These are phyloP conservation scores for Penicillium capsulatum DNA, from an alignment of 2,329 filamentous ascomycete genomes.

Conservation along the genomic window DNA sequence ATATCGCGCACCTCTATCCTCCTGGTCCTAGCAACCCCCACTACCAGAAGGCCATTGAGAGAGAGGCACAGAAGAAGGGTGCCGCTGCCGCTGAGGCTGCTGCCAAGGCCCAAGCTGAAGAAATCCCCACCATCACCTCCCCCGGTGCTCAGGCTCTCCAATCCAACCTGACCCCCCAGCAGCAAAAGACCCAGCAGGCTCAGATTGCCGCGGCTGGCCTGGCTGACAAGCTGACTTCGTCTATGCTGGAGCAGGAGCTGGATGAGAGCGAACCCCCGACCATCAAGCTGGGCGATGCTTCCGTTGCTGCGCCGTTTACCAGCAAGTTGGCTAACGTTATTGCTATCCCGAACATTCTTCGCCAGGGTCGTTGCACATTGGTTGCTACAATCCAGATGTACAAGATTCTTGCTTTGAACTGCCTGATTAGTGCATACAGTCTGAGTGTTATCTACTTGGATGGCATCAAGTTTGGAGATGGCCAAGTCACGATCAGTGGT, in stretches of 20 bases:
- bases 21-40: slow-evolving; percentile 89
- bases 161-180: slow-evolving; percentile 51
- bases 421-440: slow-evolving; percentile 95
- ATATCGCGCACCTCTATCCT: slow-evolving; percentile 92
- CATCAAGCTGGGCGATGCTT: slow-evolving; percentile 95
- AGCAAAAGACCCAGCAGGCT: slow-evolving; percentile 54
- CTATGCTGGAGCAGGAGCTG: slow-evolving; percentile 86
- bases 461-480: slow-evolving; percentile 98
- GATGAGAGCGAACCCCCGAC: slow-evolving; percentile 88
- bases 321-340: slow-evolving; percentile 96
- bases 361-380: slow-evolving; percentile 93
- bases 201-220: slow-evolving; percentile 69
- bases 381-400: slow-evolving; percentile 99
- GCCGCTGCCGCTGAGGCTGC: slow-evolving; percentile 52
- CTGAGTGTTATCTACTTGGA: slow-evolving; percentile 93
- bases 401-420: slow-evolving; percentile 97
- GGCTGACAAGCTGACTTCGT: slow-evolving; percentile 78
- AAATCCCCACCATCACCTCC: slow-evolving; percentile 62
- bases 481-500: slow-evolving; percentile 95
- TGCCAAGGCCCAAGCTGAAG: slow-evolving; percentile 52
- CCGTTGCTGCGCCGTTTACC: slow-evolving; percentile 93
- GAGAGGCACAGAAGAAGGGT: slow-evolving; percentile 76
- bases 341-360: slow-evolving; percentile 96
- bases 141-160: slow-evolving; percentile 60
- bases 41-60: slow-evolving; percentile 84